phyloP scores from a whole-genome alignment of 305 asterid species.

The Ruellia speciosa region DNA sequence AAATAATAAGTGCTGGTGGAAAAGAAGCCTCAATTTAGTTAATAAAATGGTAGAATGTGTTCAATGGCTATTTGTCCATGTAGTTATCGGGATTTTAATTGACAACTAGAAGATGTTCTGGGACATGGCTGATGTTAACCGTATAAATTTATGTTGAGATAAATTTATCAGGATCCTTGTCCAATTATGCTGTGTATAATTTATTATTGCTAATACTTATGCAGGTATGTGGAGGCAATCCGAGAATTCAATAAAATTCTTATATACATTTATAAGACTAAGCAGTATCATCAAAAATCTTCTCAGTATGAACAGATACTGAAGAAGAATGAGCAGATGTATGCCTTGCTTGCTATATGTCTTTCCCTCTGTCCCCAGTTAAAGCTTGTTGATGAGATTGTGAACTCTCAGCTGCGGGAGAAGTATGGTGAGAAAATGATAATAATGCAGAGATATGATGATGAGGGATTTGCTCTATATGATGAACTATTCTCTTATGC shows the following conservation, averaged over 20 bases:
- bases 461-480: conserved; percentile 71
- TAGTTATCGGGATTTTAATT: no score
- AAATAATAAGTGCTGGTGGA: no score
- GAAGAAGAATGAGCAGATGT: conserved; percentile 97
- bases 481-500: conserved; percentile 94
- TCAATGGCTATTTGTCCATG: no score
- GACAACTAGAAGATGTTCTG: no score
- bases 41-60: no score
- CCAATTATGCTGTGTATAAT: no score
- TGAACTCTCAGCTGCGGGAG: conserved; percentile 65
- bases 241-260: conserved; percentile 80
- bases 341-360: conserved; percentile 71
- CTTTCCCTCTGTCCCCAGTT: conserved; percentile 79
- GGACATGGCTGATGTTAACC: no score
- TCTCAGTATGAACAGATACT: conserved; percentile 89
- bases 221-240: conserved; percentile 74
- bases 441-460: conserved; percentile 76
- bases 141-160: no score
- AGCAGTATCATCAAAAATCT: conserved; percentile 91
- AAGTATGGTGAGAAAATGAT: conserved; percentile 85
- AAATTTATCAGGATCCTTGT: no score
- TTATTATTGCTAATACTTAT: neutral
- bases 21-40: no score
- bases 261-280: conserved; percentile 73
- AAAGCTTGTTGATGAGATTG: conserved; percentile 76